Evolutionary conservation across 2,329 filamentous ascomycete genomes (phyloP), one percentile per base, ranked within the genome.

Genomic region (Penicillium sp.): DNA sequence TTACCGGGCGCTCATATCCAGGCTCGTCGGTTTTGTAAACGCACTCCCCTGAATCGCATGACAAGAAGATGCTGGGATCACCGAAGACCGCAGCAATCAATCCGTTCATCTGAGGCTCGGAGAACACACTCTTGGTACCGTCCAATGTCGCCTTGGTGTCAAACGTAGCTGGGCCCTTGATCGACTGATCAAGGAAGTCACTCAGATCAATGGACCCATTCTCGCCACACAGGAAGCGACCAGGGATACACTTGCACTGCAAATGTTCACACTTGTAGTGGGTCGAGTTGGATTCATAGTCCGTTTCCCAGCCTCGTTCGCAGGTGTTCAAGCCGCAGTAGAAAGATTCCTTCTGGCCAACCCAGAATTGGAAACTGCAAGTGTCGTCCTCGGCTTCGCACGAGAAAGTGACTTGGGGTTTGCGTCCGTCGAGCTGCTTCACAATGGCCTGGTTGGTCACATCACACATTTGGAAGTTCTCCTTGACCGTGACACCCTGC

Each of bases 331-430:
- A 80, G 59, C 89, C 87, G 77, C 95, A 99, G 75, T 96, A 99
- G 79, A 99, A 99, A 1, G 94, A 97, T 76, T 99, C 94, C 59
- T 84, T 81, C 63, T 93, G 85, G 65, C 95, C 92, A 45, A 99
- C 91, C 93, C 94, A 99, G 77, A 99, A 99, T 75, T 99, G 94
- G 65, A 99, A 99, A 71, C 96, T 94, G 69, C 94, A 99, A 18
- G 88, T 86, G 18, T 84, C 80, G 4, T 86, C 81, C 48, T 89
- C 85, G 34, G 84, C 85, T 67, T 92, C 86, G 74, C 94, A 99
- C 29, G 88, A 91, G 70, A 99, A 99, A 1, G 94, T 99, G 22
- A 95, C 94, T 73, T 99, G 90, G 0, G 94, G 92, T 55, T 90
- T 89, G 75, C 92, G 85, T 43, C 89, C 87, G 66, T 92, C 90